phyloP scores from a whole-genome alignment of 352 stramenopile species.

The Globisporangium emineosum region DNA sequence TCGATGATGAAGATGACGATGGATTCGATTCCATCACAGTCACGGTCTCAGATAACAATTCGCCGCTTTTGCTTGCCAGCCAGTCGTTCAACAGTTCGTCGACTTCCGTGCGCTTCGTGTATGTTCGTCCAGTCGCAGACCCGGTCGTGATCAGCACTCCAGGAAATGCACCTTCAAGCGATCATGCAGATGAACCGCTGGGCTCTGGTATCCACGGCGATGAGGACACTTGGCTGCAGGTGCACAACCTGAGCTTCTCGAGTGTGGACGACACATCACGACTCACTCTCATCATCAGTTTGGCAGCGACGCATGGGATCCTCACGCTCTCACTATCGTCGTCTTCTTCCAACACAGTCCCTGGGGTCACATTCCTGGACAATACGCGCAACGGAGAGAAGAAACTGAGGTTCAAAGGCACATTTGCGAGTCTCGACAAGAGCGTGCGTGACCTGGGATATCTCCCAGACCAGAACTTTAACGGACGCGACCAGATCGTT shows the following conservation, averaged over 20 bases:
- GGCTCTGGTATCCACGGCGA: conserved; percentile 35
- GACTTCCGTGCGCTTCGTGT: conserved; percentile 29
- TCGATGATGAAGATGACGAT: conserved; percentile 16
- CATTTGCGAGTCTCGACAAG: conserved; percentile 42
- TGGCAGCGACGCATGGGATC: conserved; percentile 7
- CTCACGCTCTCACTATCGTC: conserved; percentile 12
- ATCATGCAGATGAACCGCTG: conserved; percentile 20
- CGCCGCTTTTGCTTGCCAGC: neutral
- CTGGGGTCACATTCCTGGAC: conserved; percentile 28
- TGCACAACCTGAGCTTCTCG: conserved; percentile 32
- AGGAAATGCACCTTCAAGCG: conserved; percentile 28
- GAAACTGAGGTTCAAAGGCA: conserved; percentile 28
- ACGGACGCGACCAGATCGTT: conserved; percentile 40
- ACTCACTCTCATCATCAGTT: conserved; percentile 21
- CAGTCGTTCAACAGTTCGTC: conserved; percentile 33
- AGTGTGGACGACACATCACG: conserved; percentile 44
- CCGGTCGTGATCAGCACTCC: conserved; percentile 26
- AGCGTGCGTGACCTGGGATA: conserved; percentile 39
- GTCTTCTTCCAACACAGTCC: neutral
- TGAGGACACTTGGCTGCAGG: conserved; percentile 39
- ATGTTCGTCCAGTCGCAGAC: conserved; percentile 30
- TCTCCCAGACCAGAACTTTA: conserved; percentile 34
- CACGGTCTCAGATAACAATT: conserved; percentile 26
- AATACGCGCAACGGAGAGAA: conserved; percentile 8
- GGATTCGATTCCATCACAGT: conserved; percentile 51